Conservation (phyloP, 2,329 filamentous ascomycete genomes). For the Cercospora zeae-maydis region DNA sequence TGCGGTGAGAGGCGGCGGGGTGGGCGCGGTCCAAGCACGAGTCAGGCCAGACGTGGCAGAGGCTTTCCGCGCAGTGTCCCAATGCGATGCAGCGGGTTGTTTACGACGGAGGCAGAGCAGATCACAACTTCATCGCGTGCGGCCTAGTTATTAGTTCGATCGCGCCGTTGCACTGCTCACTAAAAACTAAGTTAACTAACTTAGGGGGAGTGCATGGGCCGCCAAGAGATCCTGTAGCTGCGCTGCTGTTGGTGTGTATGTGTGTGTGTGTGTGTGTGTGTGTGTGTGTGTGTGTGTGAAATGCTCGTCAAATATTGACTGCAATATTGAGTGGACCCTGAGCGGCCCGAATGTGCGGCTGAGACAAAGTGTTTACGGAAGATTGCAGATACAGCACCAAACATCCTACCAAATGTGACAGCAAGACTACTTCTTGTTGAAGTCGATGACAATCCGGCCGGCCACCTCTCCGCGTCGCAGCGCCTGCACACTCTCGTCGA, state of each 20-base stretch:
- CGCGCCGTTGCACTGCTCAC: background rate
- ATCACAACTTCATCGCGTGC: constrained; percentile 2
- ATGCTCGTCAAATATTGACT: background rate
- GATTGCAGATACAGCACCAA: background rate
- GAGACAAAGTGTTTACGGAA: background rate
- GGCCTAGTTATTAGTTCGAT: background rate
- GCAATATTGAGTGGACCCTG: background rate
- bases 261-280: background rate
- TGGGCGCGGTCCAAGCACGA: background rate
- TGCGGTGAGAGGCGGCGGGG: background rate
- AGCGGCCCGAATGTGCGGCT: background rate
- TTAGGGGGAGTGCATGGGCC: background rate
- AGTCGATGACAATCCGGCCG: constrained; percentile 53
- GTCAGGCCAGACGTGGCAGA: background rate
- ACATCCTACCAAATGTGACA: background rate
- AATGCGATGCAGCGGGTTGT: background rate
- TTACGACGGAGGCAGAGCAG: background rate
- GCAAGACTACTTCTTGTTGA: constrained; percentile 41
- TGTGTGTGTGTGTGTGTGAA: background rate
- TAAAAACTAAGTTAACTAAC: no score
- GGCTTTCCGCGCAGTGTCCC: background rate
- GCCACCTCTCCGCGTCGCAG: constrained; percentile 50
- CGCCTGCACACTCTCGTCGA: constrained; percentile 51
- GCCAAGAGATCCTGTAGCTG: background rate
- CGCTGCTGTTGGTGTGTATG: background rate